Percentiles rank a stretch among this genome's conserved stretches.
Evolutionary conservation across 176 grass and related monocot genomes (phyloP).

Genomic region (Triticum dicoccoides): DNA sequence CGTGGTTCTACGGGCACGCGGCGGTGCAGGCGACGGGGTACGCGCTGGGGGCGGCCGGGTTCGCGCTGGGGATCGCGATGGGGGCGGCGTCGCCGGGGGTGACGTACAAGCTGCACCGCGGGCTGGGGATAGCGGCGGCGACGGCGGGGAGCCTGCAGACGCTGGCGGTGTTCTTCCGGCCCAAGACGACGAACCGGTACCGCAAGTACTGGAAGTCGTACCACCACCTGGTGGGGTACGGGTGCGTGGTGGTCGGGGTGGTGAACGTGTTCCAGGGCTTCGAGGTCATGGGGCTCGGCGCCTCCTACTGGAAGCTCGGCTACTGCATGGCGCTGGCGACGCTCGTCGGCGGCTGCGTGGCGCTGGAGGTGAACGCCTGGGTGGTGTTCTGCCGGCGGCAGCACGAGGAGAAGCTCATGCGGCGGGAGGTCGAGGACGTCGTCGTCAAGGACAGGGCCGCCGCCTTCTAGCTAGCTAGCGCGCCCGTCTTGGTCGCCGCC

Average conservation of each 20-base stretch:
- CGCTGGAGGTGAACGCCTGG: conserved; percentile 98
- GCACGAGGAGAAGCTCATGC: conserved; percentile 62
- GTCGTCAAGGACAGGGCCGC: conserved; percentile 58
- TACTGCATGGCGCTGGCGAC: conserved; percentile 88
- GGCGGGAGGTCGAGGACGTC: conserved; percentile 53
- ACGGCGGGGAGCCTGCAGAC: conserved; percentile 83
- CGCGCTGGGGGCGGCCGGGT: conserved; percentile 62
- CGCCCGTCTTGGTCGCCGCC: too few relatives aligned
- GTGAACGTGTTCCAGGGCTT: conserved; percentile 99
- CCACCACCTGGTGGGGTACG: conserved; percentile 96
- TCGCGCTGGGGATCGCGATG: conserved; percentile 85
- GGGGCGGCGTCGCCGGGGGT: conserved; percentile 62
- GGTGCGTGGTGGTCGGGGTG: conserved; percentile 85
- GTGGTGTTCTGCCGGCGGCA: conserved; percentile 78
- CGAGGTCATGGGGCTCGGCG: conserved; percentile 82
- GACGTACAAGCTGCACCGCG: conserved; percentile 79
- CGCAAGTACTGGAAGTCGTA: conserved; percentile 99
- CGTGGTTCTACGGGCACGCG: conserved; percentile 95
- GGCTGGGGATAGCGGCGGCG: conserved; percentile 73
- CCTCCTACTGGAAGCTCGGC: conserved; percentile 88
- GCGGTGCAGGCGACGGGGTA: conserved; percentile 62
- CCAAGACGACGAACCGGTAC: conserved; percentile 92
- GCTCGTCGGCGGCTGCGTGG: conserved; percentile 66
- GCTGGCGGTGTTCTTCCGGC: conserved; percentile 83
- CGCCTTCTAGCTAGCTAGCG: conserved; percentile 23